Evolutionary conservation across 108 stramenopile genomes (phyloP), one percentile per base, ranked within the genome.

Genomic region (Skeletonema marinoi): DNA sequence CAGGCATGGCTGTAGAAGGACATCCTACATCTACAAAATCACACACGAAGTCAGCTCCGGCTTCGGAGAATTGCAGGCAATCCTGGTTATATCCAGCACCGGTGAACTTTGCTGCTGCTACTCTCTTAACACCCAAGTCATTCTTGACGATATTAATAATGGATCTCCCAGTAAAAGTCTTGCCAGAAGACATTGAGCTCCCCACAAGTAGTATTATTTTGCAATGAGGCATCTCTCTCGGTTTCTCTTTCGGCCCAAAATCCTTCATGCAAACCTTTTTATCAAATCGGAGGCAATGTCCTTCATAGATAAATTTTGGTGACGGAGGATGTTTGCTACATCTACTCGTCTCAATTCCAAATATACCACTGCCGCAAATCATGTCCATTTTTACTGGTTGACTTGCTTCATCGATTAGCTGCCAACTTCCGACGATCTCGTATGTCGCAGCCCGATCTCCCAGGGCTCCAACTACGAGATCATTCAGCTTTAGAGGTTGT

Each of bases 221-320:
- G 67, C 67, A 68, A 38, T 38, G 6, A 58, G 56, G 56, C 8
- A 58, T 58, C 56, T 19, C 25, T 58, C 21, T 58, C 56, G 56
- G 4, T 7, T 58, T 58, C 56, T 58, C 25, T 7, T 58, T 58
- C 6, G 56, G 56, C 25, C 6, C 63, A 51, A 41, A 68, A 19
- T 68, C 50, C 16, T 31, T 68, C 67, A 68, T 68, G 50, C 67
- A 51, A 14, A 68, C 1, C 67, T 68, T 68, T 36, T 19, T 9
- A 25, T 38, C 67, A 12, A 48, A 2, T 9, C 67, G 67, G 11
- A 68, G 25, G 10, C 39, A 41, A 54, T 68, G 67, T 5, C 67
- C 67, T 30, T 30, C 21, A 31, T 68, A 68, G 4, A 16, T 31
- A 48, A 30, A 68, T 6, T 14, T 41, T 48, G 67, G 46, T 31